These are phyloP conservation scores for Cryptococcus depauperatus DNA, from an alignment of 1,284 basidiomycete genomes.

Conservation along the genomic window DNA sequence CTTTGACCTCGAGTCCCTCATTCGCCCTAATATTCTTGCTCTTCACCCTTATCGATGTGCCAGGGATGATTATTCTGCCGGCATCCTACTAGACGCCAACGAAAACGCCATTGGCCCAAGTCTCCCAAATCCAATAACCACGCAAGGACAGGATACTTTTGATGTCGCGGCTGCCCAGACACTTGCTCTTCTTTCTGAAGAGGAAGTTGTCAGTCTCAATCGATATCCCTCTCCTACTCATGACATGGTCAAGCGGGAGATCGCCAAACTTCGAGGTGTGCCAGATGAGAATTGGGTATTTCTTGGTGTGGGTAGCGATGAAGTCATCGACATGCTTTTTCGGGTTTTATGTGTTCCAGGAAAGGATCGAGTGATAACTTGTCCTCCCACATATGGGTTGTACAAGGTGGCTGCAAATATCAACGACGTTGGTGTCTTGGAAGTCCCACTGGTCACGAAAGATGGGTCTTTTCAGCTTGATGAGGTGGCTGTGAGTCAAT, in stretches of 20 bases:
- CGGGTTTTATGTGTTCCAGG: constrained; percentile 78
- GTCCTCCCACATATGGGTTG: constrained; percentile 98
- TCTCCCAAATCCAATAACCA: constrained; percentile 48
- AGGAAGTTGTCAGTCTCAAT: constrained; percentile 41
- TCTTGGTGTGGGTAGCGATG: constrained; percentile 93
- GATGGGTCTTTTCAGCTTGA: constrained; percentile 68
- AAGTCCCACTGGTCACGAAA: constrained; percentile 68
- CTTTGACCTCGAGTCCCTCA: constrained; percentile 72
- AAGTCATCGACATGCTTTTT: constrained; percentile 91
- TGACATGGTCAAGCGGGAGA: constrained; percentile 65
- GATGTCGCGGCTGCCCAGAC: constrained; percentile 19
- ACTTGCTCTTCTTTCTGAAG: constrained; percentile 31
- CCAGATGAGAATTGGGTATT: constrained; percentile 68
- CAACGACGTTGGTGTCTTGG: constrained; percentile 81
- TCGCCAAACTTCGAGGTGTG: constrained; percentile 63
- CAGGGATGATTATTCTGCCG: constrained; percentile 86
- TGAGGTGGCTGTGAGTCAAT: constrained; percentile 59
- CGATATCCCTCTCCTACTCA: constrained; percentile 47
- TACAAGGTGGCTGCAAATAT: constrained; percentile 90
- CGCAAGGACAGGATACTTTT: neutral
- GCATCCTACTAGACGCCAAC: constrained; percentile 95
- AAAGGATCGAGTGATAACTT: constrained; percentile 71
- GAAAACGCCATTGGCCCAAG: constrained; percentile 91
- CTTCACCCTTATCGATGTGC: constrained; percentile 93
- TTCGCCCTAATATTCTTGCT: constrained; percentile 87